Base-by-base conservation (phyloP, 495 filamentous ascomycete species). In the Hyaloscypha variabilis region DNA sequence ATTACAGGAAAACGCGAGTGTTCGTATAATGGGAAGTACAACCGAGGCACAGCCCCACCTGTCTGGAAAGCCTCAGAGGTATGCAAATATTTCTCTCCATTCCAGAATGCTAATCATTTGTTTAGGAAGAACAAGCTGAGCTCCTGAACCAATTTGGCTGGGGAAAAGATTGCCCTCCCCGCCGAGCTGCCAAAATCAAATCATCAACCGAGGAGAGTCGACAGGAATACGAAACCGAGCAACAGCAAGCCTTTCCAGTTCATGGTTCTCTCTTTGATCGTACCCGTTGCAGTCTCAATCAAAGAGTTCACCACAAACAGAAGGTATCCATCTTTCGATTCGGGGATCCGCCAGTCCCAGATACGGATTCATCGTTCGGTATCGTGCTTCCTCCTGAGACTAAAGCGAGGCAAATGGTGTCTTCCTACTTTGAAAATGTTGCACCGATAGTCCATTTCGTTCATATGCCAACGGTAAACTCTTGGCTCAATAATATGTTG, bases 371-470 rank as follows among this genome's bases (percentile, higher is more conserved):
- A 1, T 64, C 65, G 13, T 76, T 71, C 39, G 65, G 72, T 56
- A 60, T 72, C 14, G 30, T 73, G 5, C 71, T 64, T n/a, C 65
- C 68, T 24, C 61, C 60, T 51, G 39, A 63, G 21, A 69, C 72
- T 23, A 26, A 70, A 24, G 61, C 67, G 31, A 6, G 31, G 31
- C 31, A 34, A 3, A 31, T 77, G n/a, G 34, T 76, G 11, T 39
- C 67, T 34, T 64, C 66, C 53, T 79, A 77, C 54, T 79, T 79
- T 59, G 73, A 75, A 5, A 76, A 75, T 61, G 74, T 72, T 24
- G 66, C 70, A 6, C 69, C 75, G 3, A 76, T 71, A 0, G 68
- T 74, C 50, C 62, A 76, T n/a, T 77, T 77, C 56, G 56, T 78
- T 6, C 76, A 79, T 63, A 63, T 72, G 8, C 76, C 71, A 2